phyloP scores from a whole-genome alignment of 495 filamentous ascomycete species.

The Penicillium tannophilum region DNA sequence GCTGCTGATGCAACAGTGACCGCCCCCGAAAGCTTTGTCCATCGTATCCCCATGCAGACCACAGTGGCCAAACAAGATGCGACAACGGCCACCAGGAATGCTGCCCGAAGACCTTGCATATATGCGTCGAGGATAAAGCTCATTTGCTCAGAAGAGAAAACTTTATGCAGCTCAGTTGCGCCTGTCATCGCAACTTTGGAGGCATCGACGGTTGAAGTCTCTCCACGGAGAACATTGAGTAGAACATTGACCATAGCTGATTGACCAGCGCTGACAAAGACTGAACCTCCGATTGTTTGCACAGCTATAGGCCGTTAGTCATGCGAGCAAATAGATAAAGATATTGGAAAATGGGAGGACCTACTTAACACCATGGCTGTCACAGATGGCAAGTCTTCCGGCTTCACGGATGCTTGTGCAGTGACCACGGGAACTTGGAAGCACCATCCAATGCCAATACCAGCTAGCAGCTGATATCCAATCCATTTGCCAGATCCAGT shows the following conservation, averaged over 20 bases:
- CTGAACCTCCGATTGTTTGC: conserved; percentile 13
- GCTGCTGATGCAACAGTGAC: conserved; percentile 1
- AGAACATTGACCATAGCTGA: conserved; percentile 71
- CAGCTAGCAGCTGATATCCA: conserved; percentile 43
- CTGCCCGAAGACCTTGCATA: conserved; percentile 36
- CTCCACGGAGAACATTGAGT: conserved; percentile 44
- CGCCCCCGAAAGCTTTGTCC: conserved; percentile 12
- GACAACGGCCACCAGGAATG: conserved; percentile 14
- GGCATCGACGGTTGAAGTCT: conserved; percentile 42
- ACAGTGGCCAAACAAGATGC: conserved; percentile 15
- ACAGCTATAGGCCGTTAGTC: conserved; percentile 6
- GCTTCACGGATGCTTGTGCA: conserved; percentile 19
- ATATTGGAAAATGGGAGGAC: conserved; percentile 1
- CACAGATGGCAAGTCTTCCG: conserved; percentile 19
- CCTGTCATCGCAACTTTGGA: conserved; percentile 43
- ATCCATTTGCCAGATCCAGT: conserved; percentile 33
- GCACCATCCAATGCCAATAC: conserved; percentile 34
- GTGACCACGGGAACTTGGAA: conserved; percentile 38
- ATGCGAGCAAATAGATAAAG: background rate
- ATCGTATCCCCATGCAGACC: conserved; percentile 5
- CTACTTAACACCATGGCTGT: conserved; percentile 25
- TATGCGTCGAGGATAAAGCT: conserved; percentile 56
- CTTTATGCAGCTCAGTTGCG: conserved; percentile 46
- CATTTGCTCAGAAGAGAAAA: conserved; percentile 44
- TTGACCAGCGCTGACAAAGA: conserved; percentile 21